Conservation (phyloP, 768 basidiomycete species). For the Termitomyces sp. region DNA sequence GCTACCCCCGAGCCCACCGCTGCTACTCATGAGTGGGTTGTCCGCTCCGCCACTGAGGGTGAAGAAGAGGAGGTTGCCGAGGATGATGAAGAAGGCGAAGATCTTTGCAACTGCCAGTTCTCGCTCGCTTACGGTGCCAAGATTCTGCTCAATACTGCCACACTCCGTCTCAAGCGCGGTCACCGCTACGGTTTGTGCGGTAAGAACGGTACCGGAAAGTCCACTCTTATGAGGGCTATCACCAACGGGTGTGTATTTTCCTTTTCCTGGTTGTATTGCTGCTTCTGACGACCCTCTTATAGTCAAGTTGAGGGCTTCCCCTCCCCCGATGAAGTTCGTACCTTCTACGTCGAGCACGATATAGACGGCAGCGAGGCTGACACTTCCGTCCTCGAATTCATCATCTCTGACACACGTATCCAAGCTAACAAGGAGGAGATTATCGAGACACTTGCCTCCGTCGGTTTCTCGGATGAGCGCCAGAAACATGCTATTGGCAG, state of each 20-base stretch:
- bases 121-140: slow-evolving; percentile 98
- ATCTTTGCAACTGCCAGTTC: slow-evolving; percentile 98
- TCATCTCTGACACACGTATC: slow-evolving; percentile 80
- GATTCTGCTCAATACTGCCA: slow-evolving; percentile 94
- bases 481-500: slow-evolving; percentile 83
- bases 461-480: slow-evolving; percentile 87
- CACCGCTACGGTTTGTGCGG: slow-evolving; percentile 98
- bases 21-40: slow-evolving; percentile 80
- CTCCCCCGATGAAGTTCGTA: slow-evolving; percentile 93
- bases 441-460: slow-evolving; percentile 77
- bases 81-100: slow-evolving; percentile 97
- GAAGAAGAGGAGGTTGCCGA: slow-evolving; percentile 66
- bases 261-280: not conserved
- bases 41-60: slow-evolving; percentile 80
- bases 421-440: slow-evolving; percentile 63
- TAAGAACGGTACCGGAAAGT: slow-evolving; percentile 98
- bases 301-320: slow-evolving; percentile 97
- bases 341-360: slow-evolving; percentile 99
- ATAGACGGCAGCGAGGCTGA: slow-evolving; percentile 94
- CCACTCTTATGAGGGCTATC: slow-evolving; percentile 89
- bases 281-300: slow-evolving; percentile 20
- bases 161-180: slow-evolving; percentile 95
- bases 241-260: slow-evolving; percentile 59
- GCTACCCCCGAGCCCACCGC: slow-evolving; percentile 59
- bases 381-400: slow-evolving; percentile 86